Conservation (phyloP, 164 flowering plant species). For the Vitis amurensis region DNA sequence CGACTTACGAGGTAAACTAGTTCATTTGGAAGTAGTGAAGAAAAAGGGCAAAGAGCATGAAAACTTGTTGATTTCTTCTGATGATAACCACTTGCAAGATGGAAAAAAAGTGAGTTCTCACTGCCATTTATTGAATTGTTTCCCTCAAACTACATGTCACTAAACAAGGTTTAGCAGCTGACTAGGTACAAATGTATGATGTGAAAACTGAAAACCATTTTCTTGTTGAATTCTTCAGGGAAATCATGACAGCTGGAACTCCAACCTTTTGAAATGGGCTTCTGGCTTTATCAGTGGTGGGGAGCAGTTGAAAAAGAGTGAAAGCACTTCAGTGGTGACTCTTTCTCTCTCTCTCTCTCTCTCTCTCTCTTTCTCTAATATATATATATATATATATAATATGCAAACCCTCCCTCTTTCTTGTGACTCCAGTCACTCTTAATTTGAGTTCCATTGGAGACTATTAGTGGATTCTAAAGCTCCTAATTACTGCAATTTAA, state of each 20-base stretch:
- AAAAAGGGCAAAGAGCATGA: conserved; percentile 91
- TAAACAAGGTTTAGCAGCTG: neutral
- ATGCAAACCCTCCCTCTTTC: neutral
- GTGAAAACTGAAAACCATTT: neutral
- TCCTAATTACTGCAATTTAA: neutral
- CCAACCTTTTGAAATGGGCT: conserved; percentile 90
- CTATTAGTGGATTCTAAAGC: neutral
- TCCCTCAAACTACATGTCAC: neutral
- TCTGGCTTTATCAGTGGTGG: conserved; percentile 77
- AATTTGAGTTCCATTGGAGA: neutral
- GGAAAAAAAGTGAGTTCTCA: conserved; percentile 35
- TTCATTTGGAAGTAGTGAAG: conserved; percentile 85
- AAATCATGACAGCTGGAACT: conserved; percentile 67
- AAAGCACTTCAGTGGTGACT: conserved; percentile 45
- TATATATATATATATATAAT: neutral
- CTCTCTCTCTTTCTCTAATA: neutral
- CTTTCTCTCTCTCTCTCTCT: neutral
- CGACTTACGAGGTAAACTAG: conserved; percentile 88
- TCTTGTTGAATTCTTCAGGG: conserved; percentile 40
- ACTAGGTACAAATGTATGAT: neutral
- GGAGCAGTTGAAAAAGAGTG: conserved; percentile 50
- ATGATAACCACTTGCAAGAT: conserved; percentile 34
- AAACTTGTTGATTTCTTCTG: conserved; percentile 55
- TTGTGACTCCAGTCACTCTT: neutral
- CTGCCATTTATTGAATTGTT: too few species aligned